These are phyloP conservation scores for Nemania sp. DNA, from an alignment of 2,329 filamentous ascomycete species.

Conservation along the genomic window DNA sequence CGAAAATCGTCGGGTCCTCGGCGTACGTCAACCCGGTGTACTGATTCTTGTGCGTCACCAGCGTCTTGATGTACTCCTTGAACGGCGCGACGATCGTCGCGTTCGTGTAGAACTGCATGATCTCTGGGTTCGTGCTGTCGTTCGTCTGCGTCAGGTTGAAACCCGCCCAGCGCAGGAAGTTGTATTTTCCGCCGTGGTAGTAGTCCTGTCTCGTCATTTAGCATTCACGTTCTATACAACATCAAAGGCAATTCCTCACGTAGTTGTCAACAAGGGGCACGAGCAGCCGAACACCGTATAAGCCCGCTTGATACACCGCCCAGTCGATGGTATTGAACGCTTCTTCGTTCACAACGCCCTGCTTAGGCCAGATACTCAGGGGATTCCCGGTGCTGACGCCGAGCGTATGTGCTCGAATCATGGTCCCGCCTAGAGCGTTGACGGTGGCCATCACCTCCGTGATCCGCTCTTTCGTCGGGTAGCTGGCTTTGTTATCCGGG, in stretches of 20 bases:
- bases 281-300: slow-evolving; percentile 49
- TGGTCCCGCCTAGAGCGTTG: slow-evolving; percentile 48
- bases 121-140: slow-evolving; percentile 43
- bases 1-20: slow-evolving; percentile 54
- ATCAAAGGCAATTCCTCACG: slow-evolving; percentile 32
- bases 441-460: slow-evolving; percentile 51
- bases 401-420: slow-evolving; percentile 50
- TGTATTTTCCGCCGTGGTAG: slow-evolving; percentile 55
- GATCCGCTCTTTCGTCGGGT: slow-evolving; percentile 50
- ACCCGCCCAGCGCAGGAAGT: slow-evolving; percentile 51
- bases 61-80: slow-evolving; percentile 49
- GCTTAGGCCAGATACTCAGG: slow-evolving; percentile 48
- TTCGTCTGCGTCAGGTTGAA: slow-evolving; percentile 45
- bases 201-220: slow-evolving; percentile 45
- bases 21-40: slow-evolving; percentile 52
- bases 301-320: slow-evolving; percentile 50
- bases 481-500: slow-evolving; percentile 47
- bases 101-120: slow-evolving; percentile 53
- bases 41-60: slow-evolving; percentile 50
- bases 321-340: slow-evolving; percentile 53
- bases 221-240: not conserved
- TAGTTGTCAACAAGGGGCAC: slow-evolving; percentile 53
- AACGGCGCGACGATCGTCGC: slow-evolving; percentile 46
- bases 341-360: slow-evolving; percentile 45
- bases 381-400: slow-evolving; percentile 52